These are phyloP conservation scores for Dactylorhiza incarnata DNA, from an alignment of 106 monocot species.

Conservation along the genomic window DNA sequence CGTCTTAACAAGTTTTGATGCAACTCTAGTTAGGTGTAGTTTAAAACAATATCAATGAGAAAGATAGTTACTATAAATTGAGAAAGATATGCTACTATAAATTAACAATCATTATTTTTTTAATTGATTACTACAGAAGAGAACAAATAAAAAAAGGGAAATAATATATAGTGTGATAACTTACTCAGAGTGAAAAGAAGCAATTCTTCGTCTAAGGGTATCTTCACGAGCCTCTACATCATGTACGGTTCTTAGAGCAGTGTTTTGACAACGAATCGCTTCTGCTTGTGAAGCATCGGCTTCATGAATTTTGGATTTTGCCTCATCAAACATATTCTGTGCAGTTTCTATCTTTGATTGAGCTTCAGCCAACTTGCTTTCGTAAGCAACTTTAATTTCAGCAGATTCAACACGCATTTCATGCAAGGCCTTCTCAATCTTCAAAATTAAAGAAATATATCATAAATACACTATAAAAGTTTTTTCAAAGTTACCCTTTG, in stretches of 20 bases:
- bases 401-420: slow-evolving; percentile 73
- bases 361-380: slow-evolving; percentile 70
- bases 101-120: neutral
- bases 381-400: slow-evolving; percentile 74
- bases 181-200: slow-evolving; percentile 60
- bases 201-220: slow-evolving; percentile 55
- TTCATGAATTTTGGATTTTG: slow-evolving; percentile 40
- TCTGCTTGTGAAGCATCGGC: slow-evolving; percentile 70
- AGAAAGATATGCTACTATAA: too few species aligned
- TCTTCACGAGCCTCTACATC: slow-evolving; percentile 92
- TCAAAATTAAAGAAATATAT: neutral
- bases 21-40: neutral
- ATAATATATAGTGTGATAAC: slow-evolving; percentile 11
- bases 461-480: neutral
- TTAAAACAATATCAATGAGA: neutral
- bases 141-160: neutral
- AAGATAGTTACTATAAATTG: neutral
- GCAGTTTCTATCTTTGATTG: slow-evolving; percentile 41
- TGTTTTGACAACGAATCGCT: slow-evolving; percentile 35
- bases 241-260: slow-evolving; percentile 57
- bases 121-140: neutral
- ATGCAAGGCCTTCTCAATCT: slow-evolving; percentile 93
- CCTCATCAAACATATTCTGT: slow-evolving; percentile 64
- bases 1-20: neutral
- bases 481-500: neutral